phyloP scores from a whole-genome alignment of 345 rosid genomes.

The Reutealis trisperma region DNA sequence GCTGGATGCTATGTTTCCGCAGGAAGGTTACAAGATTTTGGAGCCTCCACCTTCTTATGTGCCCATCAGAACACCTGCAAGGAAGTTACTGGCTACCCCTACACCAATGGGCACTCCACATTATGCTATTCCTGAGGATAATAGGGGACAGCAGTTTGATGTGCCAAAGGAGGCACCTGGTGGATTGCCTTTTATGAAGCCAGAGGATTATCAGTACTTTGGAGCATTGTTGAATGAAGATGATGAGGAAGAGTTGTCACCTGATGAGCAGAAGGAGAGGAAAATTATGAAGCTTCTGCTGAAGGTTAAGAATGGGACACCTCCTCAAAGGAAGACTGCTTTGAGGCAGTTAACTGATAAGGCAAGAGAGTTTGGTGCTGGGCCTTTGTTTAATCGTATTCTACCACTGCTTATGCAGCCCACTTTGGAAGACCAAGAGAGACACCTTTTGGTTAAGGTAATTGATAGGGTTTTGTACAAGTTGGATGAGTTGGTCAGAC shows the following conservation, averaged over 20 bases:
- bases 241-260: constrained; percentile 83
- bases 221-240: constrained; percentile 88
- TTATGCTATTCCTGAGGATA: constrained; percentile 85
- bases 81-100: constrained; percentile 82
- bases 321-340: constrained; percentile 98
- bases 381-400: constrained; percentile 85
- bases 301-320: constrained; percentile 98
- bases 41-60: constrained; percentile 95
- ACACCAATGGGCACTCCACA: constrained; percentile 92
- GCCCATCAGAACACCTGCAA: constrained; percentile 91
- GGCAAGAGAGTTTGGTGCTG: constrained; percentile 98
- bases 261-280: constrained; percentile 95
- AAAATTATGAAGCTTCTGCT: constrained; percentile 94
- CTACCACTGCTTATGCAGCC: constrained; percentile 98
- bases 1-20: constrained; percentile 92
- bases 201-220: constrained; percentile 95
- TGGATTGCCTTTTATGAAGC: constrained; percentile 95
- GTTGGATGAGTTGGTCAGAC: constrained; percentile 96
- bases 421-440: constrained; percentile 96
- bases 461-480: constrained; percentile 92
- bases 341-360: constrained; percentile 95
- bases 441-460: constrained; percentile 98
- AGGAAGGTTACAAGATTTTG: constrained; percentile 88
- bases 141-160: constrained; percentile 95
- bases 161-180: constrained; percentile 88